These are phyloP conservation scores for Microcyclospora pomicola DNA, from an alignment of 2,329 filamentous ascomycete genomes.

Conservation along the genomic window DNA sequence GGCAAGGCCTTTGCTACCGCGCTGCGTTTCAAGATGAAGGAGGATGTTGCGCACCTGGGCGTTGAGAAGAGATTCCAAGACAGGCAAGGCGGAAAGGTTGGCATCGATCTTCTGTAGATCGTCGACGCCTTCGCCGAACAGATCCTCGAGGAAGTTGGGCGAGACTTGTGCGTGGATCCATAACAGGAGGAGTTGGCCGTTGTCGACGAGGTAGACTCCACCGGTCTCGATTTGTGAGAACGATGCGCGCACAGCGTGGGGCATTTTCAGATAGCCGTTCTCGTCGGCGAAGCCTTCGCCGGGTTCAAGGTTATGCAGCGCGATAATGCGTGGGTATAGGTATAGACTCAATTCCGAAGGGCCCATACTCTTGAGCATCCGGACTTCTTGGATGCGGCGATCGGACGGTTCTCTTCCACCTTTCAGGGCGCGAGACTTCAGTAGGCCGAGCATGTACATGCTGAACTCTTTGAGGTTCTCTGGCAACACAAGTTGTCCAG, in stretches of 20 bases:
- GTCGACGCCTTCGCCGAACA: slow-evolving; percentile 67
- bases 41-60: slow-evolving; percentile 89
- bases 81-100: slow-evolving; percentile 63
- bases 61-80: slow-evolving; percentile 83
- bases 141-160: slow-evolving; percentile 75
- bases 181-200: slow-evolving; percentile 78
- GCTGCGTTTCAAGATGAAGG: slow-evolving; percentile 65
- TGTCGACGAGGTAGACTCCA: slow-evolving; percentile 88
- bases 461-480: slow-evolving; percentile 92
- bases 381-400: slow-evolving; percentile 78
- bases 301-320: slow-evolving; percentile 75
- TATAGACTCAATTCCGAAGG: slow-evolving; percentile 76
- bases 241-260: slow-evolving; percentile 63
- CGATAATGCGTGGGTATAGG: slow-evolving; percentile 86
- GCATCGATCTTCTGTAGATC: slow-evolving; percentile 66
- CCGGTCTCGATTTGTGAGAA: slow-evolving; percentile 84
- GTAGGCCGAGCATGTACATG: slow-evolving; percentile 84
- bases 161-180: slow-evolving; percentile 91
- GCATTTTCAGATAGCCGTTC: slow-evolving; percentile 76
- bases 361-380: slow-evolving; percentile 80
- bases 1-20: slow-evolving; percentile 76
- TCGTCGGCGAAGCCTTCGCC: slow-evolving; percentile 89
- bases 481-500: slow-evolving; percentile 84
- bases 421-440: slow-evolving; percentile 90
- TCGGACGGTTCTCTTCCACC: slow-evolving; percentile 81